These are phyloP conservation scores for Bipolaris bicolor DNA, from an alignment of 2,329 filamentous ascomycete genomes.

Conservation along the genomic window DNA sequence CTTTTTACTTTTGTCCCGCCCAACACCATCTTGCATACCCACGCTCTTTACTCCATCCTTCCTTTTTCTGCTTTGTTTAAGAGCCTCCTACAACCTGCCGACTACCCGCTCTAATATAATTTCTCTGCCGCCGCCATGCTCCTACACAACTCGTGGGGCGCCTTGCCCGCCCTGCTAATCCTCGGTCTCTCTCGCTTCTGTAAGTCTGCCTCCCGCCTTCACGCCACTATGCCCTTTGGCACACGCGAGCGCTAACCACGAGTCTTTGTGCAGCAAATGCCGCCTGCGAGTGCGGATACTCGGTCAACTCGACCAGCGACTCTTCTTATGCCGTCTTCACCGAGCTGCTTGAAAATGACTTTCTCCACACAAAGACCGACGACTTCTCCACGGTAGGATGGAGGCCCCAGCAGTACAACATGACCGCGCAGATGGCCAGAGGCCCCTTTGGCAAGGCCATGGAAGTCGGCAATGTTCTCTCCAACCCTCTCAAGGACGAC, in stretches of 20 bases:
- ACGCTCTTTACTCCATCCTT: slow-evolving; percentile 22
- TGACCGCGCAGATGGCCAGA: slow-evolving; percentile 62
- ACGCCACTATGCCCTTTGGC: neutral
- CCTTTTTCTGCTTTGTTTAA: slow-evolving; percentile 16
- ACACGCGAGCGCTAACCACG: neutral
- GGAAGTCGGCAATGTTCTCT: slow-evolving; percentile 61
- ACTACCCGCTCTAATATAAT: slow-evolving; percentile 30
- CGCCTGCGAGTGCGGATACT: slow-evolving; percentile 76
- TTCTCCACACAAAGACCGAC: slow-evolving; percentile 61
- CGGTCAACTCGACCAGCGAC: slow-evolving; percentile 56
- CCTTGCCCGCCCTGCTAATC: slow-evolving; percentile 39
- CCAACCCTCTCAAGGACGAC: slow-evolving; percentile 56
- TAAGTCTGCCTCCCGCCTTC: slow-evolving; percentile 25
- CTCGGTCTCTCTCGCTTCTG: slow-evolving; percentile 40
- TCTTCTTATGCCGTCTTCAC: slow-evolving; percentile 63
- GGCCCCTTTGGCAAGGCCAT: slow-evolving; percentile 72
- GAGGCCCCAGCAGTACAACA: slow-evolving; percentile 70
- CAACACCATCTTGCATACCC: slow-evolving; percentile 6
- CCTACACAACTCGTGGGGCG: slow-evolving; percentile 28
- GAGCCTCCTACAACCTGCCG: slow-evolving; percentile 17
- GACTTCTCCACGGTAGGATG: slow-evolving; percentile 61
- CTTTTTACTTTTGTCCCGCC: slow-evolving; percentile 16
- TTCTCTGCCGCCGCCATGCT: slow-evolving; percentile 18
- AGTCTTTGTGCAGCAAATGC: slow-evolving; percentile 43
- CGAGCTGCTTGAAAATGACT: slow-evolving; percentile 74